Base-by-base conservation (phyloP, 169 alveolate species). In the Plasmodium knowlesi region DNA sequence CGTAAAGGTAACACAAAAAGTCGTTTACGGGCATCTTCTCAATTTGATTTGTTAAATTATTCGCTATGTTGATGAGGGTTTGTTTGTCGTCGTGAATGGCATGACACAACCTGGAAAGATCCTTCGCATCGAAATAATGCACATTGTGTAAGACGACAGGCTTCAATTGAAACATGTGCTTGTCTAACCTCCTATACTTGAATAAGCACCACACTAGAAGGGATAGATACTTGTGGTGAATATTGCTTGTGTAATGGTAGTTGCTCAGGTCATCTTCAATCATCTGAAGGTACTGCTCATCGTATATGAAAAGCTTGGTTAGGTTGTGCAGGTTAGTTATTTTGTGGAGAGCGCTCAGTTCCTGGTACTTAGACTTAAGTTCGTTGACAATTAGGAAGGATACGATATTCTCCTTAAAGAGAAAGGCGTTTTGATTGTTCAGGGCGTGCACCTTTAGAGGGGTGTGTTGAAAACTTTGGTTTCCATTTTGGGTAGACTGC, bases 131-230 rank as follows among this genome's bases (percentile, higher is more conserved):
- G 57, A 90, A 90, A 71, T 90, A 32, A 9, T n/a, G 34, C 25
- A 90, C 70, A 22, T 82, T 79, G 81, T 90, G 92, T 43, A 28
- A 16, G 61, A 90, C 32, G 25, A 81, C 70, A 6, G 94, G 94
- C 30, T 22, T 81, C 61, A 90, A 73, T 22, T 53, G 81, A 0
- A 30, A 43, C 10, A 90, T 74, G 54, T 90, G 81, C 12, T 81
- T 57, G 37, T 90, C 39, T 41, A 90, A 82, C 43, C 81, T 79
- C 25, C 39, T 82, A 70, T 41, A 90, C 73, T 90, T 90, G 67
- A 67, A 81, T 41, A 90, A 16, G 46, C 94, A 90, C 94, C 94
- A 90, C 37, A 80, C 67, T 90, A 90, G 73, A 14, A 90, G 76
- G 25, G 89, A 16, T 19, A 90, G 73, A 90, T 90, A 90, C 53